Evolutionary conservation across 495 filamentous ascomycete species (phyloP).

Genomic region (Tuber aestivum): DNA sequence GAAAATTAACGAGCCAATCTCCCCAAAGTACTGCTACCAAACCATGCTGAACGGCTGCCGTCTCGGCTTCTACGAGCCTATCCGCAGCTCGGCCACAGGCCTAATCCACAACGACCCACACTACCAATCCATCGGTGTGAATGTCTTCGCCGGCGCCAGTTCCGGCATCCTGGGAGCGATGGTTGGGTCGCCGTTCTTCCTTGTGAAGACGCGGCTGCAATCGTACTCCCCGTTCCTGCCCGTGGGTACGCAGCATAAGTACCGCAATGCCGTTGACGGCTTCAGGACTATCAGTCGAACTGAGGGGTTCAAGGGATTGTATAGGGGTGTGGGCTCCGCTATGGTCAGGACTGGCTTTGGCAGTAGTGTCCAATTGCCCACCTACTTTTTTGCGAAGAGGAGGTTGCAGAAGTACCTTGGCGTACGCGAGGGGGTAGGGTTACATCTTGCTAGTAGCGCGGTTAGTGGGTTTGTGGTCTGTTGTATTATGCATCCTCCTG

Average conservation of each 20-base stretch:
- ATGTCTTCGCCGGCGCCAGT: slow-evolving; percentile 82
- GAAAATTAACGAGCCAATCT: background rate
- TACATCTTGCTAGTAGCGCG: slow-evolving; percentile 83
- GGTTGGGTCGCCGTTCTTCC: slow-evolving; percentile 90
- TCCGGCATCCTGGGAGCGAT: slow-evolving; percentile 87
- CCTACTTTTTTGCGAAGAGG: slow-evolving; percentile 96
- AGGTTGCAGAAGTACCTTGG: slow-evolving; percentile 70
- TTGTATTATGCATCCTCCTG: slow-evolving; percentile 95
- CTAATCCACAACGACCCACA: slow-evolving; percentile 62
- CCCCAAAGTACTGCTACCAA: slow-evolving; percentile 77
- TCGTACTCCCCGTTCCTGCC: slow-evolving; percentile 90
- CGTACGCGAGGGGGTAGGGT: slow-evolving; percentile 81
- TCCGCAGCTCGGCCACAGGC: slow-evolving; percentile 58
- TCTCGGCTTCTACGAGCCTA: slow-evolving; percentile 94
- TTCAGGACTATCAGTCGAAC: slow-evolving; percentile 65
- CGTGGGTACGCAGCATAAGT: slow-evolving; percentile 91
- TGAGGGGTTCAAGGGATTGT: slow-evolving; percentile 77
- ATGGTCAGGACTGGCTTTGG: slow-evolving; percentile 97
- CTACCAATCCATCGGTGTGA: slow-evolving; percentile 77
- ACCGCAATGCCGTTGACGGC: slow-evolving; percentile 78
- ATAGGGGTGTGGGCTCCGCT: slow-evolving; percentile 84
- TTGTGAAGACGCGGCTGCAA: slow-evolving; percentile 96
- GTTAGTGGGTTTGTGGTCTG: slow-evolving; percentile 94
- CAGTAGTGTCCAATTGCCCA: slow-evolving; percentile 89
- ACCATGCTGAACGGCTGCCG: slow-evolving; percentile 94